Percentiles rank a stretch among this genome's conserved stretches.
Evolutionary conservation across 2,329 filamentous ascomycete species (phyloP).

Genomic region (Paraphaeosphaeria sporulosa): DNA sequence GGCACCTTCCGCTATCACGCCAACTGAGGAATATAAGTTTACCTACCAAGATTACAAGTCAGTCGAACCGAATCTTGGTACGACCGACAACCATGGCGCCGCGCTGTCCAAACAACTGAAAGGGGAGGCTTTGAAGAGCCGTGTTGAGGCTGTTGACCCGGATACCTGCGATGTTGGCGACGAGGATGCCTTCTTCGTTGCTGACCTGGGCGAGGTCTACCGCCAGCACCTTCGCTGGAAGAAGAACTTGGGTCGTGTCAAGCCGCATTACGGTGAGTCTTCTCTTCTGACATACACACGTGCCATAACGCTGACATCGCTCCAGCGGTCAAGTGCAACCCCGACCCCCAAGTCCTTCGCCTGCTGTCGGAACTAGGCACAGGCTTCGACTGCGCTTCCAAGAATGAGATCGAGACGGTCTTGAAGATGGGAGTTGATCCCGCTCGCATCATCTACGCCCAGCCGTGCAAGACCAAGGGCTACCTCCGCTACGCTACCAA

Average conservation of each 20-base stretch:
- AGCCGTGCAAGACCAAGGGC: constrained; percentile 99
- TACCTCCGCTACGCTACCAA: constrained; percentile 90
- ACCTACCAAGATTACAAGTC: constrained; percentile 48
- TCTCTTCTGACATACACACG: neutral
- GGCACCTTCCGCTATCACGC: constrained; percentile 73
- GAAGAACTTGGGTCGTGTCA: constrained; percentile 87
- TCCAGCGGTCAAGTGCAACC: constrained; percentile 97
- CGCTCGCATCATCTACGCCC: constrained; percentile 95
- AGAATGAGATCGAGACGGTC: constrained; percentile 94
- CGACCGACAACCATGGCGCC: constrained; percentile 57
- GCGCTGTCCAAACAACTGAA: constrained; percentile 78
- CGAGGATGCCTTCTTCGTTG: constrained; percentile 98
- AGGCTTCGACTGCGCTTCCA: constrained; percentile 98
- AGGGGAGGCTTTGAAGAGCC: constrained; percentile 83
- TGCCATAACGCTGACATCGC: constrained; percentile 31
- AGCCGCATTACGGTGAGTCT: constrained; percentile 88
- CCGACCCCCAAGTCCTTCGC: constrained; percentile 85
- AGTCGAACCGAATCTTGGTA: constrained; percentile 38
- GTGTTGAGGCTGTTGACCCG: constrained; percentile 83
- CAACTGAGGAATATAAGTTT: constrained; percentile 51
- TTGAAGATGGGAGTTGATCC: constrained; percentile 83
- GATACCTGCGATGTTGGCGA: constrained; percentile 90
- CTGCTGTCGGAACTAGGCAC: constrained; percentile 88
- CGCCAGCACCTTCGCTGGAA: constrained; percentile 99
- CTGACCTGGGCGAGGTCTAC: constrained; percentile 97